Conservation (phyloP, 2,329 filamentous ascomycete species). For the Tolypocladium inflatum region DNA sequence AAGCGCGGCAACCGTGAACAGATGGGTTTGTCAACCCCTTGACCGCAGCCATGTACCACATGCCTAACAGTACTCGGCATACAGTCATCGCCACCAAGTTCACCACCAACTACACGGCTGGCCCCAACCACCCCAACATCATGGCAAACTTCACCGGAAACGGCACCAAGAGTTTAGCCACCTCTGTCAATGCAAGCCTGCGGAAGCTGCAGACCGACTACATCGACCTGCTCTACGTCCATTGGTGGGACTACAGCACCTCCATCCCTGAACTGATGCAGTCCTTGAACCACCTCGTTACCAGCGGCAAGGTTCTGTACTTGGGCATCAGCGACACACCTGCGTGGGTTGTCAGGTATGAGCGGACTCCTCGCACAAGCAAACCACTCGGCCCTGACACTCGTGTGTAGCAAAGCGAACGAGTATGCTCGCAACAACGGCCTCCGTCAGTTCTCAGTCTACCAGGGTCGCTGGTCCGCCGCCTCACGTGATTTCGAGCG, state of each 20-base stretch:
- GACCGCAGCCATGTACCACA: too few species aligned
- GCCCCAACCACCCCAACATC: slow-evolving; percentile 29
- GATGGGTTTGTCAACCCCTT: slow-evolving; percentile 35
- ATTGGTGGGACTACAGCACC: slow-evolving; percentile 63
- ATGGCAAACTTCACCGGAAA: slow-evolving; percentile 49
- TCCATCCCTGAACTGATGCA: slow-evolving; percentile 61
- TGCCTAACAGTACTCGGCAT: background rate
- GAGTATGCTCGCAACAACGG: slow-evolving; percentile 62
- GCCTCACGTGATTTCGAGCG: slow-evolving; percentile 28
- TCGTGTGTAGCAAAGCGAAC: slow-evolving; percentile 42
- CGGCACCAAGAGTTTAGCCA: slow-evolving; percentile 49
- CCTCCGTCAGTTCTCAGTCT: slow-evolving; percentile 56
- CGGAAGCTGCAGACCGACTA: slow-evolving; percentile 57
- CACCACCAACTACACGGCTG: slow-evolving; percentile 46
- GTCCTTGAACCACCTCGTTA: slow-evolving; percentile 50
- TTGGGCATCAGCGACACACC: slow-evolving; percentile 60
- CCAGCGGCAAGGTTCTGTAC: slow-evolving; percentile 52
- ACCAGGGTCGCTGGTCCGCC: slow-evolving; percentile 33
- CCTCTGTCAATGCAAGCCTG: slow-evolving; percentile 46
- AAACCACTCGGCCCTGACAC: background rate
- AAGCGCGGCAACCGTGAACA: slow-evolving; percentile 54
- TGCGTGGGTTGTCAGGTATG: slow-evolving; percentile 53
- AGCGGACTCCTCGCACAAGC: background rate
- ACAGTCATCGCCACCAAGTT: slow-evolving; percentile 61
- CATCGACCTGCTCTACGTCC: slow-evolving; percentile 56